Evolutionary conservation across 768 basidiomycete genomes (phyloP).

Genomic region (Tremella mesenterica): DNA sequence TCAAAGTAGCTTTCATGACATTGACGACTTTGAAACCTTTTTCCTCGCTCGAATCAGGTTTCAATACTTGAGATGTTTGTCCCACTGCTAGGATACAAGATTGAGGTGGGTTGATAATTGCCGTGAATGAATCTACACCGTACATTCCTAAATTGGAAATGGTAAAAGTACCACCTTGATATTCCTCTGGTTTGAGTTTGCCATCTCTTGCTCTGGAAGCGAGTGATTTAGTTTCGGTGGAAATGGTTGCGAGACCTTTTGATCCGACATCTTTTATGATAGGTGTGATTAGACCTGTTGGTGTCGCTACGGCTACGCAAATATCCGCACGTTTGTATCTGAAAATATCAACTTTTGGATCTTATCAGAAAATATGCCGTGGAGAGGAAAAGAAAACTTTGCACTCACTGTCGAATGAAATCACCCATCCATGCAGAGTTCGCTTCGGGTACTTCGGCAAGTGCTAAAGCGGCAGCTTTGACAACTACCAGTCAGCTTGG

Average conservation of each 20-base stretch:
- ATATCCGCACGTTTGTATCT: slow-evolving; percentile 96
- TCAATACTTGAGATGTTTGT: slow-evolving; percentile 70
- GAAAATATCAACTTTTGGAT: slow-evolving; percentile 31
- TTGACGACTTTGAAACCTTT: slow-evolving; percentile 89
- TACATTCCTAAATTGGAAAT: slow-evolving; percentile 99
- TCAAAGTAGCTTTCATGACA: slow-evolving; percentile 91
- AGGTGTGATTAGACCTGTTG: slow-evolving; percentile 90
- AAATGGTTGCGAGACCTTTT: slow-evolving; percentile 88
- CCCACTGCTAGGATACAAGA: slow-evolving; percentile 96
- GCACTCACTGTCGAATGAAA: slow-evolving; percentile 76
- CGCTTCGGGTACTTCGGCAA: slow-evolving; percentile 90
- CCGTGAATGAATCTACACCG: slow-evolving; percentile 80
- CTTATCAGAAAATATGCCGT: background rate
- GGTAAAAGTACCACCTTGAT: slow-evolving; percentile 98
- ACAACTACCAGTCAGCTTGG: slow-evolving; percentile 50
- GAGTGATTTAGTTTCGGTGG: slow-evolving; percentile 79
- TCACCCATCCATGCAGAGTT: slow-evolving; percentile 98
- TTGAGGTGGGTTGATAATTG: slow-evolving; percentile 98
- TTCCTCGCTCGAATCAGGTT: slow-evolving; percentile 78
- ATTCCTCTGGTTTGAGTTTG: slow-evolving; percentile 87
- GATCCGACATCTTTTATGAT: slow-evolving; percentile 87
- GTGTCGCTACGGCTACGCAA: slow-evolving; percentile 91
- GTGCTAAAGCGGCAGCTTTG: slow-evolving; percentile 83
- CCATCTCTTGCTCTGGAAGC: slow-evolving; percentile 95
- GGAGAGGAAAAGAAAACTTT: background rate